Base-by-base conservation (phyloP, 1,284 basidiomycete genomes). In the Mycena sp. region DNA sequence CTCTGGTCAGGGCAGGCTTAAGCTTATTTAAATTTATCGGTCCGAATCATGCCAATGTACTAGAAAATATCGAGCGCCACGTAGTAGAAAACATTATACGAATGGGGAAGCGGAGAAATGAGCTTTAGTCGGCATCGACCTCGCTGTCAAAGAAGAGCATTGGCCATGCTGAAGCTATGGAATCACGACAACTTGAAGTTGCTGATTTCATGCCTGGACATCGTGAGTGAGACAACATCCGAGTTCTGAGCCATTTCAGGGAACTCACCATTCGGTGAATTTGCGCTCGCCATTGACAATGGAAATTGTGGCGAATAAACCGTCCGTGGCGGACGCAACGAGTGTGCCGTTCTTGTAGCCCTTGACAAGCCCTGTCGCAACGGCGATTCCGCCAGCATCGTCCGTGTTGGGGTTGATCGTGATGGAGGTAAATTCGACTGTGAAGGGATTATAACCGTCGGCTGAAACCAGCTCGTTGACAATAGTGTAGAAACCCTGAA, bases 251-350 rank as follows among this genome's bases (percentile, higher is more conserved):
- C 5, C 16, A 62, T 16, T 46, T 34, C 30, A 48, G 9, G 13
- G 50, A 25, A 52, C 62, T 38, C 34, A 52, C 62, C 62, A 63
- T 30, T 62, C 60, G 5, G 62, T 63, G 48, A 38, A 52, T 34
- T 65, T 65, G 52, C 63, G 62, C 20, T 52, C 37, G 9, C 50
- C 62, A 54, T 63, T 37, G 34, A 63, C 62, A 13, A 63, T 22
- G 13, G 62, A 63, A 48, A 63, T 63, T 16, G n/a, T 39, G 7
- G 37, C 48, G 5, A 52, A 63, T n/a, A 63, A n/a, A 16, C 62
- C 62, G 25, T 52, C 34, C 11, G 46, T 37, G 10, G 48, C 62
- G 14, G 30, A 7, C 34, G 25, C 37, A 34, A 38, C 62, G 60
- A 62, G 22, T 9, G 62, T 37, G 18, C 62, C 62, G 14, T 63